These are phyloP conservation scores for Wallacemonas sp. DNA, from an alignment of 208 protist genomes.

Conservation along the genomic window DNA sequence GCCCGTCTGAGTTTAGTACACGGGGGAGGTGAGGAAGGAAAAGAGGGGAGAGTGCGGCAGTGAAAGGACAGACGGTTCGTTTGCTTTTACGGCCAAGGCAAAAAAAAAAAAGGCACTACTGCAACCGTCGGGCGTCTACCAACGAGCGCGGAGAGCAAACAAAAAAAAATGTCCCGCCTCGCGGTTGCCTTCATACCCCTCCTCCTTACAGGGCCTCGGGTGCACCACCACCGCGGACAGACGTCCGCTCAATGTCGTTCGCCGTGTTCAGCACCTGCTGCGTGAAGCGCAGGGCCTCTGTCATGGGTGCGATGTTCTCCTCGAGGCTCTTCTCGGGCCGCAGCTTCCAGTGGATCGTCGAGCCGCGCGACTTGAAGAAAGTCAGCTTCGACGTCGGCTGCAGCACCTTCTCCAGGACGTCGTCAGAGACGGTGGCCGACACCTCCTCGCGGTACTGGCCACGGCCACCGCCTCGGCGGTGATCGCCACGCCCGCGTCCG, in stretches of 20 bases:
- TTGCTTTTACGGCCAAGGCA: too few species aligned
- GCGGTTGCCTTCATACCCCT: too few species aligned
- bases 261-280: slow-evolving; percentile 81
- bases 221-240: slow-evolving; percentile 62
- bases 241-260: slow-evolving; percentile 82
- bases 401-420: slow-evolving; percentile 42
- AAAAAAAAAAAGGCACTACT: too few species aligned
- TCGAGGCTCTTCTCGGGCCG: slow-evolving; percentile 53
- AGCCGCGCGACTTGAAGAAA: slow-evolving; percentile 75
- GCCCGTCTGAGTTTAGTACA: too few species aligned
- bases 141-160: too few species aligned
- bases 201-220: slow-evolving; percentile 67
- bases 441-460: slow-evolving; percentile 4
- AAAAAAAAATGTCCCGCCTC: too few species aligned
- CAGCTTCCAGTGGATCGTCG: slow-evolving; percentile 84
- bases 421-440: neutral
- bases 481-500: slow-evolving; percentile 20
- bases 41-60: too few species aligned
- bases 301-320: slow-evolving; percentile 79
- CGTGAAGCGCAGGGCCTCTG: slow-evolving; percentile 76
- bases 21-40: too few species aligned
- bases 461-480: neutral
- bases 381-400: slow-evolving; percentile 75
- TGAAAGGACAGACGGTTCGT: too few species aligned
- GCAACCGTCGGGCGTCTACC: too few species aligned